phyloP scores from a whole-genome alignment of 139 green algal species.

The Limnomonas spitsbergensis region DNA sequence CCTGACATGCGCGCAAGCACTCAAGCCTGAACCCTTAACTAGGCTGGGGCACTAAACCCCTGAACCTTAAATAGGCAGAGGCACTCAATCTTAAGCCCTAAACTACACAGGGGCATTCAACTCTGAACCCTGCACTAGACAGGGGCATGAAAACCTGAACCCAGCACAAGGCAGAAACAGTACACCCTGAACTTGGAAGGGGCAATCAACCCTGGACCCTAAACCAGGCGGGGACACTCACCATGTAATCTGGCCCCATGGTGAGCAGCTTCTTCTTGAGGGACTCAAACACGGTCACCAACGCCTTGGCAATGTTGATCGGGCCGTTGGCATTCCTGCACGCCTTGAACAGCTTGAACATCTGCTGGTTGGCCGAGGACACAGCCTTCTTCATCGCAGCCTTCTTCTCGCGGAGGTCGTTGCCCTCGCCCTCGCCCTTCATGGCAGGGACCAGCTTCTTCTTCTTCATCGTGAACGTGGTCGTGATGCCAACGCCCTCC shows the following conservation, averaged over 20 bases:
- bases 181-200: too few species aligned
- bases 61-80: too few species aligned
- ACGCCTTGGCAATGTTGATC: background rate
- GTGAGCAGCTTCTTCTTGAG: background rate
- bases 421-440: background rate
- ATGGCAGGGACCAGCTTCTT: constrained; percentile 1
- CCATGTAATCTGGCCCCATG: background rate
- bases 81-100: too few species aligned
- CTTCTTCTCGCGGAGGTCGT: constrained; percentile 5
- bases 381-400: constrained; percentile 9
- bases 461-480: background rate
- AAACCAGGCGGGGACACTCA: too few species aligned
- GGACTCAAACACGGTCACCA: background rate
- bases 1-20: too few species aligned
- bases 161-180: too few species aligned
- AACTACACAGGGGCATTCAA: too few species aligned
- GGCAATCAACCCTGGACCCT: too few species aligned
- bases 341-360: constrained; percentile 30
- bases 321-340: background rate
- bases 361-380: background rate
- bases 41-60: too few species aligned
- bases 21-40: too few species aligned
- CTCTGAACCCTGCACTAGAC: too few species aligned
- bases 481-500: background rate
- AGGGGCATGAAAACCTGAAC: too few species aligned